phyloP scores from a whole-genome alignment of 345 rosid genomes.

The Carallia brachiata region DNA sequence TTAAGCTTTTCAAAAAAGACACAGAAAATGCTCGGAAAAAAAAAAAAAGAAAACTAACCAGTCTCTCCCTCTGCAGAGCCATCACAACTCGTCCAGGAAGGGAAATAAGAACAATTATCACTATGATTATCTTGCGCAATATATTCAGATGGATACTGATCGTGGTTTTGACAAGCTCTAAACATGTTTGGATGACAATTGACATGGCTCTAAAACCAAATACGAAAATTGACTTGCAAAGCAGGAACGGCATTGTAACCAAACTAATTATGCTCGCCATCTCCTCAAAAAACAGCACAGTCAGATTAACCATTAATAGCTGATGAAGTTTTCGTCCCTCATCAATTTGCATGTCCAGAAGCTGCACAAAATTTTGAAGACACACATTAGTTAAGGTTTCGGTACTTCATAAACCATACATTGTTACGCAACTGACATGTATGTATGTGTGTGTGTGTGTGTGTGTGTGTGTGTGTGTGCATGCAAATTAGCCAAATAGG shows the following conservation, averaged over 20 bases:
- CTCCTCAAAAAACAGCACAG: conserved; percentile 30
- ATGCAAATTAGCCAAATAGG: too few relatives aligned
- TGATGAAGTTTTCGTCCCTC: not conserved
- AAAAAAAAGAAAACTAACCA: conserved; percentile 44
- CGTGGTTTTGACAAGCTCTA: conserved; percentile 47
- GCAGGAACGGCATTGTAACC: conserved; percentile 42
- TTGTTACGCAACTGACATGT: not conserved
- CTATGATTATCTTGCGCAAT: conserved; percentile 45
- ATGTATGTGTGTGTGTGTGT: too few relatives aligned
- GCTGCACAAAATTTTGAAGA: conserved; percentile 5
- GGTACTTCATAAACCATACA: not conserved
- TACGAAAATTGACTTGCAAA: conserved; percentile 37
- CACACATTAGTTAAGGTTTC: not conserved
- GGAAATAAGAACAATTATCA: conserved; percentile 44
- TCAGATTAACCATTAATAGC: conserved; percentile 25
- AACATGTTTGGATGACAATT: conserved; percentile 44
- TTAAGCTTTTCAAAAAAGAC: too few relatives aligned
- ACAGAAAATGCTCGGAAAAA: too few relatives aligned
- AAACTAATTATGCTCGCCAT: conserved; percentile 28
- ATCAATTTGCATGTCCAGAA: conserved; percentile 9
- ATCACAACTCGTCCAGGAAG: conserved; percentile 57
- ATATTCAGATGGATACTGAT: conserved; percentile 46
- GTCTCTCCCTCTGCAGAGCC: conserved; percentile 55
- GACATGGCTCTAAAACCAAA: conserved; percentile 43
- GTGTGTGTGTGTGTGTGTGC: too few relatives aligned